Base-by-base conservation (phyloP, 768 basidiomycete species). In the Suillus subaureus region DNA sequence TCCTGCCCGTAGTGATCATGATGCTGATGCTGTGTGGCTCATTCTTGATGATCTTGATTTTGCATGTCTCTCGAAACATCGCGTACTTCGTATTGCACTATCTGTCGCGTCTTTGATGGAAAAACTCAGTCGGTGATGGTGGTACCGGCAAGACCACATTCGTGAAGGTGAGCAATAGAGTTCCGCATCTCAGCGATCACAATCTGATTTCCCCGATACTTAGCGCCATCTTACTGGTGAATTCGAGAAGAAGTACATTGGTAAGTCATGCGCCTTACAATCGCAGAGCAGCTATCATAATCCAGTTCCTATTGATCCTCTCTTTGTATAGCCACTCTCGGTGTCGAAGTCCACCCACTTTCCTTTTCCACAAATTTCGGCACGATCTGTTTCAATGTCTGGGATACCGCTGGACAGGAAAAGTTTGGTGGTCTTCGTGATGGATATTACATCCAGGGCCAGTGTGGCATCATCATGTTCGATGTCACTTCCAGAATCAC, bases 401-500 rank as follows among this genome's bases (percentile, higher is more conserved):
- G 97, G 97, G 97, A 99, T 79, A 99, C 97, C 39, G 97, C 97
- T 63, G 97, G 97, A 52, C 97, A 99, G 84, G 97, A 99, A 83
- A 99, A 99, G 84, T 99, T 99, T 71, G 97, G 97, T 83, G 96
- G 96, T 75, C 92, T 98, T 68, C 93, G 96, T 69, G 96, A 97
- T 80, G 96, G 96, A 55, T 96, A 94, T 80, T 94, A 94, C 81
- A 94, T 95, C 77, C 94, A 96, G 81, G 96, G 96, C 73, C 97
- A 99, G 80, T 99, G 96, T 76, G 97, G 97, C 73, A 99, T 99
- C 85, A 99, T 99, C 89, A 99, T 99, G 97, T 99, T 99, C 84
- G 97, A 95, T 74, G 97, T 99, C 69, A 99, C 97, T 66, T 97
- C 97, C 63, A 90, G 97, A 75, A 99, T 99, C 88, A 99, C 97